A percentile compares a stretch with the other conserved stretches of the same genome.
Conservation (phyloP, 441 rosid genomes). For the Gossypium davidsonii region DNA sequence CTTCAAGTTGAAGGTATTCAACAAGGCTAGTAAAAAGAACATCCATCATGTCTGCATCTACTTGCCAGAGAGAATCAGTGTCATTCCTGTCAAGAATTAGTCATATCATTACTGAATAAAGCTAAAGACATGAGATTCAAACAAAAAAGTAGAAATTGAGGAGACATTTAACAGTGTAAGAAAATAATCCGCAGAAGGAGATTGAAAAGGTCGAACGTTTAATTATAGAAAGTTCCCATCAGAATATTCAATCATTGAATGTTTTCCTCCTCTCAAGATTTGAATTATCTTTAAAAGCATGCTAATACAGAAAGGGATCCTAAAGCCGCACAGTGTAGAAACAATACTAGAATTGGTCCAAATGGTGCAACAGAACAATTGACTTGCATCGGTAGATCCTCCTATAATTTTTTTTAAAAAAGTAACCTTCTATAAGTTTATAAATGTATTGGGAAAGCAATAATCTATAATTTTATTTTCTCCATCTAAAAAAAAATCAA, state of each 20-base stretch:
- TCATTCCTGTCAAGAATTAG: slow-evolving; percentile 49
- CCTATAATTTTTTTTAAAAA: neutral
- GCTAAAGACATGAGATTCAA: slow-evolving; percentile 13
- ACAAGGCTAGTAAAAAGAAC: slow-evolving; percentile 80
- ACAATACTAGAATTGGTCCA: neutral
- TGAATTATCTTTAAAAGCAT: neutral
- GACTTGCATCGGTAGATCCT: neutral
- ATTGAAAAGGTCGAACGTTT: neutral
- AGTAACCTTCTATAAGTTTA: neutral
- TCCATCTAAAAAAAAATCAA: slow-evolving; percentile 10
- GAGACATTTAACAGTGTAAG: neutral
- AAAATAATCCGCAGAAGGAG: slow-evolving; percentile 2
- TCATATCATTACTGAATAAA: slow-evolving; percentile 13
- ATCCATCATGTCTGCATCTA: slow-evolving; percentile 83
- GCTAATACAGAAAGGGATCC: slow-evolving; percentile 4
- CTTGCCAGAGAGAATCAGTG: slow-evolving; percentile 69
- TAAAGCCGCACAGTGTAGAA: neutral
- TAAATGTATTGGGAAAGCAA: neutral
- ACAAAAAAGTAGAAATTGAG: neutral
- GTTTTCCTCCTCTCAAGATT: neutral
- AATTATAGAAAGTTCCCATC: neutral
- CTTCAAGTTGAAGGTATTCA: slow-evolving; percentile 79
- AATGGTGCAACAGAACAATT: slow-evolving; percentile 1
- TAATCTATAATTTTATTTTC: neutral
- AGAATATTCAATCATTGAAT: neutral